Evolutionary conservation across 805 yeast genomes (phyloP).

Genomic region (Nakazawaea peltata): DNA sequence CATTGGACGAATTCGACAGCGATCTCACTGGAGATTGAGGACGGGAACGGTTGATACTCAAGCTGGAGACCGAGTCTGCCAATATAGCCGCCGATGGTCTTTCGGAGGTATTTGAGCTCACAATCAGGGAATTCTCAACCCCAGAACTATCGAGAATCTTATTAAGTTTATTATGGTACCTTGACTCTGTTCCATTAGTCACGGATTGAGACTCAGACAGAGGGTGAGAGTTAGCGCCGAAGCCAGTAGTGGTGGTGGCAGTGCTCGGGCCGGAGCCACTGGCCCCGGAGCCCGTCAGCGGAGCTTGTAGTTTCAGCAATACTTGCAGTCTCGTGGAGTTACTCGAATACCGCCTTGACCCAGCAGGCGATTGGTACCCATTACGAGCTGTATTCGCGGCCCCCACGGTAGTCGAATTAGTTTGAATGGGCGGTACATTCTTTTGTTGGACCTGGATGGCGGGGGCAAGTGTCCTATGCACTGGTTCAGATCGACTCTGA

Average conservation of each 20-base stretch:
- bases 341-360: slow-evolving; percentile 5
- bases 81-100: not conserved
- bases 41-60: slow-evolving; percentile 6
- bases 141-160: not conserved
- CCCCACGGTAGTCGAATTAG: too few relatives aligned
- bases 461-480: too few relatives aligned
- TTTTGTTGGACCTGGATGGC: too few relatives aligned
- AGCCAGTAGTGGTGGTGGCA: too few relatives aligned
- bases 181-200: too few relatives aligned
- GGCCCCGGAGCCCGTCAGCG: not conserved
- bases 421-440: too few relatives aligned
- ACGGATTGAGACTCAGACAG: too few relatives aligned
- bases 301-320: slow-evolving; percentile 3
- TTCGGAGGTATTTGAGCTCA: not conserved
- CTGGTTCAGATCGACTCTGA: too few relatives aligned
- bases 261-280: not conserved
- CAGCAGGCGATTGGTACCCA: slow-evolving; percentile 1
- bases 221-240: too few relatives aligned
- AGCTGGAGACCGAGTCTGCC: not conserved
- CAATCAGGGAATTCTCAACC: not conserved
- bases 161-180: not conserved
- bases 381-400: too few relatives aligned
- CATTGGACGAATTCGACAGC: slow-evolving; percentile 4
- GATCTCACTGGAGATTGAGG: slow-evolving; percentile 8
- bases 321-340: slow-evolving; percentile 6